Evolutionary conservation across 306 rosid genomes (phyloP), one percentile per base, ranked within the genome.

Genomic region (Neltuma alba): DNA sequence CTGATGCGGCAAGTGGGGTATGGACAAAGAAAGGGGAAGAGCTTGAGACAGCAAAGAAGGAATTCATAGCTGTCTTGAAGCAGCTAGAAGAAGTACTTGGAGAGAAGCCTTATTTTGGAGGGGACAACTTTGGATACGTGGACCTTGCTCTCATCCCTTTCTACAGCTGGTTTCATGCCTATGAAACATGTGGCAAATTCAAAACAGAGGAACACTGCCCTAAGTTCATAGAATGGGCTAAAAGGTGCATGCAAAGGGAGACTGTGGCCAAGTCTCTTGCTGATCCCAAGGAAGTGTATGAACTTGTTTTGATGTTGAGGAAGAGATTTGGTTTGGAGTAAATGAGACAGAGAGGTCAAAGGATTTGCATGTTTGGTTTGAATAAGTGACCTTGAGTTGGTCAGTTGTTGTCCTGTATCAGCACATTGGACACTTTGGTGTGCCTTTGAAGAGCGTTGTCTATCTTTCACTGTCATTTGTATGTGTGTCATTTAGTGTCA

Each of bases 61-160:
- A 60, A n/a, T 60, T 60, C 37, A 27, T 60, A 60, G 16, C 37
- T 14, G 7, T 38, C n/a, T 15, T 60, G 10, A 60, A 60, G 66
- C 66, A 60, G 37, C 34, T 60, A 14, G 66, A 60, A 14, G 66
- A 30, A 28, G 66, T 12, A 38, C 38, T 60, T 28, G 66, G 66
- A 60, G n/a, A 28, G 37, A 28, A 60, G 66, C 66, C 37, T 6
- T 60, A 60, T 14, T 60, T 60, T 60, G 66, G 66, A 28, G 66
- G 66, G 2, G 66, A 60, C 0, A 3, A 0, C n/a, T 60, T 60
- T 60, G 66, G 66, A 28, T 60, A 12, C 30, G 37, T 60, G 34
- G 66, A 60, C 33, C 37, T 60, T 60, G 66, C 37, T 60, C 66
- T 60, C 7, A 60, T 60, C 36, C 66, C 37, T 28, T 60, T 60